These are phyloP conservation scores for Leucaena leucocephala DNA, from an alignment of 306 rosid species.

Conservation along the genomic window DNA sequence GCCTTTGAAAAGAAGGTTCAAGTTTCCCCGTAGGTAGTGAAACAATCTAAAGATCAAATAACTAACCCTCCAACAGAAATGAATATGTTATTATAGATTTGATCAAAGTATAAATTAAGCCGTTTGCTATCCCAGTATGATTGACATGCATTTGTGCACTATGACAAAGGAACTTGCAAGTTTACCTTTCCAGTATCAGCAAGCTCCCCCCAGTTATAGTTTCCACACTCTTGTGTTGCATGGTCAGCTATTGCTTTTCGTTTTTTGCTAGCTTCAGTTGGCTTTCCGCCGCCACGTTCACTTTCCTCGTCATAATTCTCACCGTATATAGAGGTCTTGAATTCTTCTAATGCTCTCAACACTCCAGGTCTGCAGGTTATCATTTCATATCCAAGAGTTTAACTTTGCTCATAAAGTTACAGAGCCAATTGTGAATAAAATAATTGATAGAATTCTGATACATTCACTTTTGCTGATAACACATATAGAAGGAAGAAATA, in stretches of 20 bases:
- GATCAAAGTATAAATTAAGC: neutral
- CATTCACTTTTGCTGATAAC: too few species aligned
- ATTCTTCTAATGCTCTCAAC: constrained; percentile 71
- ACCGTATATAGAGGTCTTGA: constrained; percentile 79
- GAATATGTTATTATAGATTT: neutral
- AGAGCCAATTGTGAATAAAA: constrained; percentile 22
- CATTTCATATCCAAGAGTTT: constrained; percentile 23
- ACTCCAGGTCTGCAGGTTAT: constrained; percentile 73
- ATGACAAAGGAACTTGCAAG: constrained; percentile 29
- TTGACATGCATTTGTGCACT: neutral
- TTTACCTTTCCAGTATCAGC: constrained; percentile 89
- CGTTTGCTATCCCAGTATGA: neutral
- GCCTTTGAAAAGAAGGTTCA: neutral
- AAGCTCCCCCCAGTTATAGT: constrained; percentile 76
- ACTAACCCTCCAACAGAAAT: neutral
- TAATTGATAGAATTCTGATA: neutral
- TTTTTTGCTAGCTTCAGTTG: constrained; percentile 65
- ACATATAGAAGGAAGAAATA: too few species aligned
- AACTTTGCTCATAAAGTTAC: constrained; percentile 16
- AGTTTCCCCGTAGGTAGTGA: neutral
- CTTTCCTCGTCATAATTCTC: constrained; percentile 66
- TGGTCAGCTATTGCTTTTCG: constrained; percentile 67
- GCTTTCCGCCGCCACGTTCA: constrained; percentile 48
- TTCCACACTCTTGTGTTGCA: constrained; percentile 65
- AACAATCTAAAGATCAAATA: neutral